These are phyloP conservation scores for Penicillium coffeae DNA, from an alignment of 495 filamentous ascomycete genomes.

Conservation along the genomic window DNA sequence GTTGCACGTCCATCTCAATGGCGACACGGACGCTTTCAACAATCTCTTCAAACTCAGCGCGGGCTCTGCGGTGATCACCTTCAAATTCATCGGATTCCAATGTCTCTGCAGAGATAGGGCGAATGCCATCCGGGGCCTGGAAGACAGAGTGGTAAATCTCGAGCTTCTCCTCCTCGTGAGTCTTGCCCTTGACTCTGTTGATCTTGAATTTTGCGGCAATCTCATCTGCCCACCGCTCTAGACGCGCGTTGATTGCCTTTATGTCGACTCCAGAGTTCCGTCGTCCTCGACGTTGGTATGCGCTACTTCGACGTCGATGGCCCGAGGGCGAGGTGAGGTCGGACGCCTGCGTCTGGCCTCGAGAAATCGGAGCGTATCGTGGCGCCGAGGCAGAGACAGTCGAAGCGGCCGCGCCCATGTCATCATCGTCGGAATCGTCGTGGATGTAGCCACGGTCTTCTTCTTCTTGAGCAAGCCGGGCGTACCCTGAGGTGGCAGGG, in stretches of 20 bases:
- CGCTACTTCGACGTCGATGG: slow-evolving; percentile 44
- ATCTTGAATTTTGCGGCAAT: slow-evolving; percentile 98
- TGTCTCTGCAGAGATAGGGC: slow-evolving; percentile 70
- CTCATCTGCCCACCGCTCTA: slow-evolving; percentile 97
- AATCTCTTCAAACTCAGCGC: slow-evolving; percentile 77
- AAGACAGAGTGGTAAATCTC: slow-evolving; percentile 99
- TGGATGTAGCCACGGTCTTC: slow-evolving; percentile 55
- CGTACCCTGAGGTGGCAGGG: slow-evolving; percentile 84
- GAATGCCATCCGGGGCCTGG: slow-evolving; percentile 79
- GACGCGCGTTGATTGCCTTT: slow-evolving; percentile 94
- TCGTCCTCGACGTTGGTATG: slow-evolving; percentile 51
- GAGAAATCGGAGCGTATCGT: slow-evolving; percentile 65
- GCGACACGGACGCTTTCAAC: slow-evolving; percentile 87
- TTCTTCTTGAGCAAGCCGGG: slow-evolving; percentile 86
- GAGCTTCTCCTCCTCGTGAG: slow-evolving; percentile 74
- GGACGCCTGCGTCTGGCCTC: slow-evolving; percentile 47
- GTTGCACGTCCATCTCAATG: slow-evolving; percentile 89
- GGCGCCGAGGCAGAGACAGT: slow-evolving; percentile 59
- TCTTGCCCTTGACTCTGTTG: slow-evolving; percentile 68
- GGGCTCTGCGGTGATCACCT: slow-evolving; percentile 57
- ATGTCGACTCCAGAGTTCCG: slow-evolving; percentile 94
- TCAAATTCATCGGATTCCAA: slow-evolving; percentile 59
- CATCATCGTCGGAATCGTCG: slow-evolving; percentile 71
- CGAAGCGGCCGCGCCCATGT: slow-evolving; percentile 50
- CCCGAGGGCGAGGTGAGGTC: slow-evolving; percentile 35